Base-by-base conservation (phyloP, 129 eudicot genomes). In the Glebionis coronaria region DNA sequence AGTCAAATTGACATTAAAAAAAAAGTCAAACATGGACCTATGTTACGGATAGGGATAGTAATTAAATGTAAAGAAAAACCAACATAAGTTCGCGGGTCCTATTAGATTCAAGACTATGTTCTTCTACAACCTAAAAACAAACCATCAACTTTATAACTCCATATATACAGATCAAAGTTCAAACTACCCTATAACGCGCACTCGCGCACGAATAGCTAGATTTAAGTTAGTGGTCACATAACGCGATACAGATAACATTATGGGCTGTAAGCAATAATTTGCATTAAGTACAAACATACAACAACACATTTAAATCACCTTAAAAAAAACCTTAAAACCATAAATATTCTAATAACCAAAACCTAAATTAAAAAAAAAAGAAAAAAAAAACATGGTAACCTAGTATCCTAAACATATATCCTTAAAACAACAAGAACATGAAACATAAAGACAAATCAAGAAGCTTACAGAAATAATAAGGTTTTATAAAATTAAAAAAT, bases 21-120 rank as follows among this genome's bases (percentile, higher is more conserved):
- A 59, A 51, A 47, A 68, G 80, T 75, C 80, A 68, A 68, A 68
- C 52, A 61, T 68, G 61, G 64, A 69, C 27, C 70, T 10, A 12
- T 60, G 53, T 61, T 54, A 49, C 14, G 47, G 31, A 55, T 31
- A 28, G 29, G 42, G 75, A 16, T 70, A 45, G 28, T 70, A 50
- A 65, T 25, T 69, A 42, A 71, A 25, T 70, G 47, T 29, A 71
- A n/a, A 71, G 28, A 71, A n/a, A n/a, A n/a, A 63, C 29, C 29
- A 60, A 61, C 68, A 71, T 61, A 19, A 61, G 50, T 49, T 12
- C 23, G 49, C 31, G 60, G 75, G 75, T 71, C 76, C 69, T 71
- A 61, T 67, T 59, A 63, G 15, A 57, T 14, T 15, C 29, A 74
- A 74, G n/a, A 52, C 57, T 58, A 50, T 65, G 27, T 50, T 65